Conservation (phyloP, 2,329 filamentous ascomycete species). For the Monosporascus ibericus region DNA sequence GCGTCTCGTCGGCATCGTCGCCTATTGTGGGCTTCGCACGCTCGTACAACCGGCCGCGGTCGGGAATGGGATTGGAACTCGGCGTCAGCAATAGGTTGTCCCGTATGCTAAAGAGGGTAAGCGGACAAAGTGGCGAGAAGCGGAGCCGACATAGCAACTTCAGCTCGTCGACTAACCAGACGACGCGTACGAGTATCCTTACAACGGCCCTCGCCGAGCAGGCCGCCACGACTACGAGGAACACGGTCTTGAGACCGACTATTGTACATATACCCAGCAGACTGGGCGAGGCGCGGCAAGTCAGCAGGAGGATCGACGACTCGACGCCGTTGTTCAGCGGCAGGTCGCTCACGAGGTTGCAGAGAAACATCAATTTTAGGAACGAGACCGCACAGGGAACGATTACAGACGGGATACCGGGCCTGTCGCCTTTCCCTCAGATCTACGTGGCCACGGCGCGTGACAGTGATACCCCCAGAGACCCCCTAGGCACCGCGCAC, state of each 20-base stretch:
- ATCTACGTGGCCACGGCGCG: constrained; percentile 4
- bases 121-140: constrained; percentile 7
- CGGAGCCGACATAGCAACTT: constrained; percentile 18
- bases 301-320: constrained; percentile 20
- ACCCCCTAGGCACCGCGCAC: constrained; percentile 23
- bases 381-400: constrained; percentile 3
- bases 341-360: constrained; percentile 17
- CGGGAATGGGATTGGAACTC: constrained; percentile 7
- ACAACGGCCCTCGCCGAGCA: constrained; percentile 20
- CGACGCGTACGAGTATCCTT: constrained; percentile 25
- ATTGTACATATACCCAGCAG: constrained; percentile 27
- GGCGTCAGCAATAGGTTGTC: constrained; percentile 19
- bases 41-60: constrained; percentile 4
- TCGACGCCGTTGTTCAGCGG: constrained; percentile 21
- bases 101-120: constrained; percentile 20
- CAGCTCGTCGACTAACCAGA: constrained; percentile 18
- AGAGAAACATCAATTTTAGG: constrained; percentile 14
- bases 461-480: constrained; percentile 16
- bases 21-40: constrained; percentile 10
- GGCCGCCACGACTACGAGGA: constrained; percentile 19
- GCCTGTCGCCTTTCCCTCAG: constrained; percentile 6
- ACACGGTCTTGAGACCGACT: constrained; percentile 21
- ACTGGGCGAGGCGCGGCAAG: constrained; percentile 20
- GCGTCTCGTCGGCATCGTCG: not conserved
- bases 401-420: constrained; percentile 4